These are phyloP conservation scores for Vitis cinerea DNA, from an alignment of 164 flowering plant genomes.

Conservation along the genomic window DNA sequence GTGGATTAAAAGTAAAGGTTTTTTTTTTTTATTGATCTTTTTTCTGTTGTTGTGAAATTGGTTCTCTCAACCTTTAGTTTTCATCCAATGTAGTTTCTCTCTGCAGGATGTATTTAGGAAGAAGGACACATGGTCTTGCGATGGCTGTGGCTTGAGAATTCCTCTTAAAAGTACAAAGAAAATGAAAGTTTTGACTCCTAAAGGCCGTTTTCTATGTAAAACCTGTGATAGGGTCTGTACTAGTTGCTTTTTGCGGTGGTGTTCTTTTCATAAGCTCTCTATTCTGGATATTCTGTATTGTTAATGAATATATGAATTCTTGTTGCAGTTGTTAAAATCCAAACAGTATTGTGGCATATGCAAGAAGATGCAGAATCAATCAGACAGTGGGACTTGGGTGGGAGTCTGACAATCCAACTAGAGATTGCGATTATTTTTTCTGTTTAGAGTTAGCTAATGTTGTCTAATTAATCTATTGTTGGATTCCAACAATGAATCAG, in stretches of 20 bases:
- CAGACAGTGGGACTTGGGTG: slow-evolving; percentile 94
- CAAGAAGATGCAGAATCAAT: slow-evolving; percentile 89
- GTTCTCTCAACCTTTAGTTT: background rate
- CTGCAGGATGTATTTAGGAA: slow-evolving; percentile 42
- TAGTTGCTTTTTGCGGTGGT: slow-evolving; percentile 2
- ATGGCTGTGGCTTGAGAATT: slow-evolving; percentile 64
- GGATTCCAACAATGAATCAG: too few relatives aligned
- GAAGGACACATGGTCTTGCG: slow-evolving; percentile 42
- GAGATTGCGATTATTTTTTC: background rate
- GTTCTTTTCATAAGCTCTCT: background rate
- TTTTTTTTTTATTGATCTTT: background rate
- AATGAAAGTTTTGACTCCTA: slow-evolving; percentile 30
- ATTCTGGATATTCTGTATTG: background rate
- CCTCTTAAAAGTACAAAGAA: slow-evolving; percentile 54
- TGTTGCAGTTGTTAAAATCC: slow-evolving; percentile 64
- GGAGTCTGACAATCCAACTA: background rate
- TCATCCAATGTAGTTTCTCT: slow-evolving; percentile 8
- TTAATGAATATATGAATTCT: slow-evolving; percentile 4
- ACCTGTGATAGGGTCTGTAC: slow-evolving; percentile 74
- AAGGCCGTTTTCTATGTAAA: slow-evolving; percentile 55
- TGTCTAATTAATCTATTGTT: background rate
- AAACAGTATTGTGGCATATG: slow-evolving; percentile 96
- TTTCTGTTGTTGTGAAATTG: background rate
- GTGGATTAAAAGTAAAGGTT: background rate
- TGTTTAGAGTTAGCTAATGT: background rate